Conservation (phyloP, 164 flowering plant species). For the Vitis amurensis region DNA sequence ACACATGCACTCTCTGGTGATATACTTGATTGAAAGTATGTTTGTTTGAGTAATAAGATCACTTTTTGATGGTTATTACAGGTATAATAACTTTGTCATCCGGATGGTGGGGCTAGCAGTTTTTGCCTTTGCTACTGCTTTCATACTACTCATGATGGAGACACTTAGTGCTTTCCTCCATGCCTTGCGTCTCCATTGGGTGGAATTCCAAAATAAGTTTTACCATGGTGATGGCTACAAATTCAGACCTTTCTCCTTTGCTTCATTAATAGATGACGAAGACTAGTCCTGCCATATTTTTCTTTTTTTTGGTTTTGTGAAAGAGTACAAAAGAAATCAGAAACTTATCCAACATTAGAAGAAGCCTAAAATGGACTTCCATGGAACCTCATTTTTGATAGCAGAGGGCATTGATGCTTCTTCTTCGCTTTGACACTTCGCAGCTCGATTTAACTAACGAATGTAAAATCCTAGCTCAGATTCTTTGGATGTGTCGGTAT, state of each 20-base stretch:
- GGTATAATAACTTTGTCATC: conserved; percentile 70
- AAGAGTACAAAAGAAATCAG: neutral
- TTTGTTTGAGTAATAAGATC: neutral
- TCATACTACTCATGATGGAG: conserved; percentile 91
- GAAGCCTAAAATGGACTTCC: neutral
- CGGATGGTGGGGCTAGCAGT: conserved; percentile 70
- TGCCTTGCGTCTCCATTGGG: conserved; percentile 97
- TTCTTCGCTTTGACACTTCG: neutral
- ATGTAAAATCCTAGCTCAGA: conserved; percentile 13
- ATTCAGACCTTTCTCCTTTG: conserved; percentile 83
- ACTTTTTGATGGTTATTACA: conserved; percentile 26
- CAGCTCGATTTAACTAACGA: conserved; percentile 15
- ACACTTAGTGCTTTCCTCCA: conserved; percentile 92
- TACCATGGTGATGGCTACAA: conserved; percentile 91
- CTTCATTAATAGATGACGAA: conserved; percentile 64
- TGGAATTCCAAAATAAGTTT: conserved; percentile 84
- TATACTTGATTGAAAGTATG: neutral
- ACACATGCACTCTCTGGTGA: neutral
- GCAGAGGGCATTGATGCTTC: neutral
- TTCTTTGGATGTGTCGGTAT: conserved; percentile 7
- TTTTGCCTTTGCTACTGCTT: conserved; percentile 87
- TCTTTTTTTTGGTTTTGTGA: neutral
- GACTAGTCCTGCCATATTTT: conserved; percentile 34
- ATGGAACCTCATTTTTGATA: conserved; percentile 4
- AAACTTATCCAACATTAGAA: neutral